A percentile compares a stretch with the other conserved stretches of the same genome.
These are phyloP conservation scores for Plasmodium knowlesi DNA, from an alignment of 169 alveolate species.

Conservation along the genomic window DNA sequence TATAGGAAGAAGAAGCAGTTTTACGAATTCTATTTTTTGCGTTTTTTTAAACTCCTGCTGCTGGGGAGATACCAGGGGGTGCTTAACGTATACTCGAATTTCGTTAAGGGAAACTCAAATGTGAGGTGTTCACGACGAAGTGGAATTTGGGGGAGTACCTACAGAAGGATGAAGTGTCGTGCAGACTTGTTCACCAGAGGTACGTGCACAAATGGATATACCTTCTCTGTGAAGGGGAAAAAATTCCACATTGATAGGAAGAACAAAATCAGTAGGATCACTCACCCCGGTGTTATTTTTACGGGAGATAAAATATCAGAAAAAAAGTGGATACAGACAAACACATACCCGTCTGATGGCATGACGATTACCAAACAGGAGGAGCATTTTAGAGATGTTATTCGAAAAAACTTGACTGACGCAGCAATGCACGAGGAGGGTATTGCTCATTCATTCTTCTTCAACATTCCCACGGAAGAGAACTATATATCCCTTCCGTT, in stretches of 20 bases:
- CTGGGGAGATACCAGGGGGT: background rate
- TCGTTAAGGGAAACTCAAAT: background rate
- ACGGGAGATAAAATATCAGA: background rate
- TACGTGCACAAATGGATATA: background rate
- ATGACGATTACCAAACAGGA: background rate
- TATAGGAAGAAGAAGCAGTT: slow-evolving; percentile 14
- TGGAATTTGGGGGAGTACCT: background rate
- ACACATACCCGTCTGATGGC: background rate
- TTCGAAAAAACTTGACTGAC: background rate
- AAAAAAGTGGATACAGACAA: background rate
- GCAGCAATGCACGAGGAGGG: background rate
- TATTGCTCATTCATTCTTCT: background rate
- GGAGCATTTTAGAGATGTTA: background rate
- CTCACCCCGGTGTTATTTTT: background rate
- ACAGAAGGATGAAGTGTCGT: background rate
- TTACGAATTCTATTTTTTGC: background rate
- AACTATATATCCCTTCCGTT: background rate
- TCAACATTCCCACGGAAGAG: background rate
- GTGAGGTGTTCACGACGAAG: background rate
- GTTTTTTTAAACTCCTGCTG: slow-evolving; percentile 16
- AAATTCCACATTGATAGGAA: background rate
- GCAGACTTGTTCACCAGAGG: background rate
- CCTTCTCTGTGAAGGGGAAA: background rate
- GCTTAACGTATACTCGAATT: slow-evolving; percentile 2
- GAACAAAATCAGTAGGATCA: background rate